Evolutionary conservation across 306 rosid genomes (phyloP).

Genomic region (Cajanus cajan): DNA sequence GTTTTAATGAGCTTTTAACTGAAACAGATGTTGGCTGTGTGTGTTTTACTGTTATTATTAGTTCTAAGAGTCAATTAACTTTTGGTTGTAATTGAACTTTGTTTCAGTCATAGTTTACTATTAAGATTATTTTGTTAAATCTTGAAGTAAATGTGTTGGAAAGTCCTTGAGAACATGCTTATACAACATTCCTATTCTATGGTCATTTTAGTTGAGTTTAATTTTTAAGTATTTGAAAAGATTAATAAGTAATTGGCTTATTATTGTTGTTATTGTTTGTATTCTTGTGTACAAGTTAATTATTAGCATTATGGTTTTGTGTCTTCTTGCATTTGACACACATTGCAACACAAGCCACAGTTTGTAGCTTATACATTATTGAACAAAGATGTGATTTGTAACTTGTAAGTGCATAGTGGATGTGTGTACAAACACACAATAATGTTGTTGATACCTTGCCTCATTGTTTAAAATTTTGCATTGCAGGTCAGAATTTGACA

Average conservation of each 20-base stretch:
- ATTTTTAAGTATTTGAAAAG: background rate
- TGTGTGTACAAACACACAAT: background rate
- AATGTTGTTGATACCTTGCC: slow-evolving; percentile 21
- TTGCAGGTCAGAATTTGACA: slow-evolving; percentile 67
- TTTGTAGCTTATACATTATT: background rate
- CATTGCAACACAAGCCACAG: background rate
- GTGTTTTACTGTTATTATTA: background rate
- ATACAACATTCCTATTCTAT: background rate
- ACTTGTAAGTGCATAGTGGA: background rate
- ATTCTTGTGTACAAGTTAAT: background rate
- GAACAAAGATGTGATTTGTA: background rate
- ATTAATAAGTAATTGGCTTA: background rate
- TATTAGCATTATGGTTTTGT: background rate
- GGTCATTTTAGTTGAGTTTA: background rate
- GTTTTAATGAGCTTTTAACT: background rate
- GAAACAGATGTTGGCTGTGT: background rate
- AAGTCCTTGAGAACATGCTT: background rate
- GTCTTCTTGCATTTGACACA: background rate
- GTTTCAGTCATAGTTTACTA: background rate
- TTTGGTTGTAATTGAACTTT: background rate
- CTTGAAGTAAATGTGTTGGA: background rate
- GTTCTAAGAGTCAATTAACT: background rate
- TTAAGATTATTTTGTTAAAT: background rate
- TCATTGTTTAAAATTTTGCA: background rate
- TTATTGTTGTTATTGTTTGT: background rate